Evolutionary conservation across 805 yeast species (phyloP), one percentile per base, ranked within the genome.

Genomic region (Kurtzmaniella cleridarum): DNA sequence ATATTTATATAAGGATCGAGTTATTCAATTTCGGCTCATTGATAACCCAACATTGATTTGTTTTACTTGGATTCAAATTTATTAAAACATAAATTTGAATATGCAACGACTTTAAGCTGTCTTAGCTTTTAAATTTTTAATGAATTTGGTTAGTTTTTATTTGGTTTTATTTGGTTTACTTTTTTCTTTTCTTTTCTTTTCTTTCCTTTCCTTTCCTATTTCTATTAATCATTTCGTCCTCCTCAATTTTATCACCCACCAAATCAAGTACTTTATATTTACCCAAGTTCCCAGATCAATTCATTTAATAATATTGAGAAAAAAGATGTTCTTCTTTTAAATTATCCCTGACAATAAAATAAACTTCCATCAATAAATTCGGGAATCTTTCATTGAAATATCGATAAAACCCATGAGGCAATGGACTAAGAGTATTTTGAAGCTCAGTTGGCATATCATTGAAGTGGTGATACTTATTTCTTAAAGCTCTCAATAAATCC

Each of bases 381-480:
- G 99, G 98, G 55, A 91, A 93, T 53, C 79, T 75, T 23, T 58
- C 53, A 33, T 78, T 77, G 60, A 88, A 93, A 57, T 85, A 93
- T 32, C 66, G 60, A 59, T 87, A 84, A 55, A 86, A 93, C 0
- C 95, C 96, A 36, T 78, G 78, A 0, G 97, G 96, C 20, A 88
- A 62, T 0, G 91, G 83, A 14, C 87, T 82, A 77, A 93, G 83
- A 36, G 76, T 70, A 12, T 54, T 56, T 38, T 77, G 79, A 41
- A 93, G 69, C 11, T 67, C 75, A 8, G 63, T 71, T 1, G 96
- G 96, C 54, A 90, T 64, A 57, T 93, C 98, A 62, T 88, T 88
- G 59, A 75, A 91, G 59, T 93, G 99, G 59, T 93, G 98, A 53
- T 87, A 83, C 59, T 93, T 93, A 64, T 93, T 93, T 51, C 99